phyloP scores from a whole-genome alignment of 1,284 basidiomycete species.

The Leccinum pachyderme region DNA sequence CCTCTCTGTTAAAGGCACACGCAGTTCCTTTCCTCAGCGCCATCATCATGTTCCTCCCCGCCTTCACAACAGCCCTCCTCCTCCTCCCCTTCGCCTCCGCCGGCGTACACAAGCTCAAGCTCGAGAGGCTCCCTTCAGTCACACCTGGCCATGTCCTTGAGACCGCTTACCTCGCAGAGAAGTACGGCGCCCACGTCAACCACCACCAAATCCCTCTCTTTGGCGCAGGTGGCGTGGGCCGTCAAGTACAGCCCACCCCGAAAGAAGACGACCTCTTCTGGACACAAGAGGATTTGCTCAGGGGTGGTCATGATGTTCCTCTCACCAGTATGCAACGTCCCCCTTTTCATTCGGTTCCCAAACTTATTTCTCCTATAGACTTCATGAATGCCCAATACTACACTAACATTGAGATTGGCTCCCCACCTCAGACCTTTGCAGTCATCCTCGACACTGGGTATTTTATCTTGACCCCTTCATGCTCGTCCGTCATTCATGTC shows the following conservation, averaged over 20 bases:
- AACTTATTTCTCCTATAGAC: constrained; percentile 46
- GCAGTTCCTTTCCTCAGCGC: constrained; percentile 20
- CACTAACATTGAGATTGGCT: constrained; percentile 83
- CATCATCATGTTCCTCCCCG: constrained; percentile 64
- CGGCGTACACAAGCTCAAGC: constrained; percentile 79
- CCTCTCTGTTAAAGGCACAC: constrained; percentile 20
- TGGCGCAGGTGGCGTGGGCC: constrained; percentile 71
- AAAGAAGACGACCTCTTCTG: constrained; percentile 72
- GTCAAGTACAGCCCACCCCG: constrained; percentile 51
- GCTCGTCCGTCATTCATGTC: not conserved
- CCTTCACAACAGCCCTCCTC: constrained; percentile 50
- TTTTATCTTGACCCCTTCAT: not conserved
- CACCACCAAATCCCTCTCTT: constrained; percentile 66
- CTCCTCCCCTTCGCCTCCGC: constrained; percentile 72
- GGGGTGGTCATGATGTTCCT: constrained; percentile 87
- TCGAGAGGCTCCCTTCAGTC: constrained; percentile 75
- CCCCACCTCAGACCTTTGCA: constrained; percentile 83
- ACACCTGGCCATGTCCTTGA: constrained; percentile 67
- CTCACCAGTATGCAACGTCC: constrained; percentile 71
- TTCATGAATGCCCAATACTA: constrained; percentile 99
- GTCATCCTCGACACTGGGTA: constrained; percentile 87
- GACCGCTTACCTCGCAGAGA: constrained; percentile 81
- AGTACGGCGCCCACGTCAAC: constrained; percentile 62
- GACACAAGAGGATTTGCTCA: constrained; percentile 74
- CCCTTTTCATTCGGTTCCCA: not conserved